Percentiles rank a stretch among this genome's conserved stretches.
Evolutionary conservation across 805 yeast species (phyloP).

Genomic region (Metschnikowia baotianmanensis): DNA sequence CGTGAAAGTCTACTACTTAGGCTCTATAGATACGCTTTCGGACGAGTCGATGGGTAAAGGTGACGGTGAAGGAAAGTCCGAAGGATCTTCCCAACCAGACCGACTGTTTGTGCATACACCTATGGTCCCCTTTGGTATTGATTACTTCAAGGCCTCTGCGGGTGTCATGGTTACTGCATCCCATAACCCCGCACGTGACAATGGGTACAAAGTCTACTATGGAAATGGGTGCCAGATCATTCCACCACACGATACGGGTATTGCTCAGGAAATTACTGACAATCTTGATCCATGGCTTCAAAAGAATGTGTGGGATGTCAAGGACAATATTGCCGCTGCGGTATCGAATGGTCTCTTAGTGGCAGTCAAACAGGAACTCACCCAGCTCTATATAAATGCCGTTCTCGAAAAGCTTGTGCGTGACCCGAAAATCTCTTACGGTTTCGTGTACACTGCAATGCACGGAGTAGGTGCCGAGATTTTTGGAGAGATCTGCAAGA

Average conservation of each 20-base stretch:
- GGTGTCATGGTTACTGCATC: conserved; percentile 96
- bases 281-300: conserved; percentile 60
- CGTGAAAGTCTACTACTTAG: conserved; percentile 64
- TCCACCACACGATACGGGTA: conserved; percentile 81
- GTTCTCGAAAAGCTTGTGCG: conserved; percentile 31
- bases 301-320: conserved; percentile 46
- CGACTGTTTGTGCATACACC: conserved; percentile 70
- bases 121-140: conserved; percentile 84
- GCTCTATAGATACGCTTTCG: conserved; percentile 37
- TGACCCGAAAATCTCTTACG: conserved; percentile 26
- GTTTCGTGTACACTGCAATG: conserved; percentile 87
- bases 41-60: conserved; percentile 17
- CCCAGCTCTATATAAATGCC: conserved; percentile 38
- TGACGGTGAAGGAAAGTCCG: not conserved
- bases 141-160: conserved; percentile 56
- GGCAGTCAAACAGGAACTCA: conserved; percentile 42
- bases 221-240: conserved; percentile 93
- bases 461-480: conserved; percentile 88
- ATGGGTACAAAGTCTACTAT: conserved; percentile 95
- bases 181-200: conserved; percentile 81
- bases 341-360: conserved; percentile 27
- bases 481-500: conserved; percentile 41
- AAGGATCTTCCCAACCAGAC: not conserved
- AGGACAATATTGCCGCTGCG: conserved; percentile 32
- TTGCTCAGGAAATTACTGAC: conserved; percentile 59